Evolutionary conservation across 2,329 filamentous ascomycete species (phyloP).

Genomic region (Grosmannia serpens): DNA sequence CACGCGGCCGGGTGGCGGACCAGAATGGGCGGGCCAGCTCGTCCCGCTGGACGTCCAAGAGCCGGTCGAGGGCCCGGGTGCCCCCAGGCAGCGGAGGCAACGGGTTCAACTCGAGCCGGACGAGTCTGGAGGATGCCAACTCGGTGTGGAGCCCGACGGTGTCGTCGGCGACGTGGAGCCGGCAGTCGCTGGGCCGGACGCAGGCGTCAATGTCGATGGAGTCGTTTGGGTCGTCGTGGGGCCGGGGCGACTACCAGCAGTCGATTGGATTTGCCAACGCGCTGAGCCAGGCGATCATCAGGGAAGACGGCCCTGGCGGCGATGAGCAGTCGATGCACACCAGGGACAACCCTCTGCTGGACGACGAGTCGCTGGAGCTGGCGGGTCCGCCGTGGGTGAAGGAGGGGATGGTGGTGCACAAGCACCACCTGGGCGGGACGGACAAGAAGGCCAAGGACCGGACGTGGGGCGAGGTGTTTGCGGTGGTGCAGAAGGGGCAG

Average conservation of each 20-base stretch:
- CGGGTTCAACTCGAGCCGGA: conserved; percentile 80
- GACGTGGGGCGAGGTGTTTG: conserved; percentile 91
- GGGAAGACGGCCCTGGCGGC: conserved; percentile 53
- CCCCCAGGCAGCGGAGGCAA: conserved; percentile 49
- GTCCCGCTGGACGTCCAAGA: conserved; percentile 74
- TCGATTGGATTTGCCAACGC: conserved; percentile 97
- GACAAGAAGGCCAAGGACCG: conserved; percentile 90
- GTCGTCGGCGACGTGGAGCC: conserved; percentile 93
- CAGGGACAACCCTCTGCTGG: conserved; percentile 55
- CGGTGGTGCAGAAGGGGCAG: conserved; percentile 88
- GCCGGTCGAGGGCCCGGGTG: conserved; percentile 50
- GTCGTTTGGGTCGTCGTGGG: conserved; percentile 61
- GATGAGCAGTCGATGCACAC: conserved; percentile 19
- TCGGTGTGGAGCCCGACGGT: conserved; percentile 79
- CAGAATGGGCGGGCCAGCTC: conserved; percentile 32
- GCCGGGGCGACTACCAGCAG: conserved; percentile 74
- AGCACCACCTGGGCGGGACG: conserved; percentile 83
- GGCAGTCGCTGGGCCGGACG: conserved; percentile 81
- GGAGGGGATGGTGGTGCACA: conserved; percentile 90
- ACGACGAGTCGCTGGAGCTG: conserved; percentile 86
- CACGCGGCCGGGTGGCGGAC: conserved; percentile 61
- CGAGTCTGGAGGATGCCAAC: conserved; percentile 82
- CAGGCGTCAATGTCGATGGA: conserved; percentile 88
- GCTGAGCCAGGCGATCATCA: conserved; percentile 89
- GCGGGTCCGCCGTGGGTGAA: conserved; percentile 96